Evolutionary conservation across 495 filamentous ascomycete species (phyloP).

Genomic region (Pyronema domesticum): DNA sequence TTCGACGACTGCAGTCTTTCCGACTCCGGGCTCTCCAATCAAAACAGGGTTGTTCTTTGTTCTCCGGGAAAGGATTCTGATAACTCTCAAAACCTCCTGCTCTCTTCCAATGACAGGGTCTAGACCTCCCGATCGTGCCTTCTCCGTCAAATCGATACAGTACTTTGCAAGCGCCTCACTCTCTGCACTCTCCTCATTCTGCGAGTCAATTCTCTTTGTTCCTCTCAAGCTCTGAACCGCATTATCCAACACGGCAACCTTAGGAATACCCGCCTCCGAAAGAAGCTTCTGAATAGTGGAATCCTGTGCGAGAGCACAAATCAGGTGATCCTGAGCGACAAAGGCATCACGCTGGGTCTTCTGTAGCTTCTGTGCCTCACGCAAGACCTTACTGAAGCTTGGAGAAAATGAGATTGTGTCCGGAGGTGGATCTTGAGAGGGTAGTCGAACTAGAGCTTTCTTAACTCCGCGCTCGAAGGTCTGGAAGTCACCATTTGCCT

Average conservation of each 20-base stretch:
- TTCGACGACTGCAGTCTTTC: constrained; percentile 95
- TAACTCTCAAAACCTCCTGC: constrained; percentile 86
- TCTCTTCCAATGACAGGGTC: constrained; percentile 96
- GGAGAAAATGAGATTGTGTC: constrained; percentile 68
- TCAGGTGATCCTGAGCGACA: constrained; percentile 86
- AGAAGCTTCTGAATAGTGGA: constrained; percentile 50
- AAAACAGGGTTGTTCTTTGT: constrained; percentile 98
- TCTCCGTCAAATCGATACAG: constrained; percentile 88
- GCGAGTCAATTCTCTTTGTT: constrained; percentile 78
- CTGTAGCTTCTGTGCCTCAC: constrained; percentile 71
- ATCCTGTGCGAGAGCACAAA: constrained; percentile 66
- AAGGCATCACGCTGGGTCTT: constrained; percentile 92
- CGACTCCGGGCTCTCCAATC: constrained; percentile 91
- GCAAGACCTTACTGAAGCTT: constrained; percentile 59
- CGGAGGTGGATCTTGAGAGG: constrained; percentile 86
- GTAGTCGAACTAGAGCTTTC: constrained; percentile 74
- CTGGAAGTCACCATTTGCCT: constrained; percentile 82
- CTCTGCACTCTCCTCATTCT: constrained; percentile 76
- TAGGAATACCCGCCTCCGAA: constrained; percentile 78
- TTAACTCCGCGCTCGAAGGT: constrained; percentile 73
- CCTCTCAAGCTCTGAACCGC: constrained; percentile 81
- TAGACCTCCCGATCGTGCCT: constrained; percentile 91
- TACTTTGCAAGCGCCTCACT: constrained; percentile 92
- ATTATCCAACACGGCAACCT: constrained; percentile 70
- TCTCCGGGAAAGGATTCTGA: constrained; percentile 78